Evolutionary conservation across 108 stramenopile species (phyloP), one percentile per base, ranked within the genome.

Genomic region (Cyclostephanos tholiformis): DNA sequence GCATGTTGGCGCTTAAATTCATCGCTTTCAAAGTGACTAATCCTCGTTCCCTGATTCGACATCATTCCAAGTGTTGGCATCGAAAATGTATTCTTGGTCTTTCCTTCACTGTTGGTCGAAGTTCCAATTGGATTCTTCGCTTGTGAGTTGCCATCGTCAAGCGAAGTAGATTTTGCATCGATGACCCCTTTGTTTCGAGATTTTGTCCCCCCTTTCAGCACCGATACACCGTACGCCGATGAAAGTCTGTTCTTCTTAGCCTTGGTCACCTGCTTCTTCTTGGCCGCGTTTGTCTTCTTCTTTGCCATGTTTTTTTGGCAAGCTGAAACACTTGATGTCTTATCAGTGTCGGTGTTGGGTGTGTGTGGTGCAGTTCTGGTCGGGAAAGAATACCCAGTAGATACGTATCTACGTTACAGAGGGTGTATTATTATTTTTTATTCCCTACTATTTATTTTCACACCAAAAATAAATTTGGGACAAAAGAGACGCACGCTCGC

Each of bases 241-340:
- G 79, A 80, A 16, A 80, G 66, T 23, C 63, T 72, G 39, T 73
- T 66, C 52, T 38, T 74, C 72, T 79, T 79, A 6, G 71, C 71
- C n/a, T n/a, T n/a, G n/a, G n/a, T n/a, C 50, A 59, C 67, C 71
- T 74, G 67, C 69, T 80, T 80, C 39, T 70, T 74, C 79, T 74
- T 80, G 38, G 56, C 62, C 39, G 71, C 49, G 51, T 69, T 74
- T 29, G 69, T 65, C 51, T 73, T 57, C 52, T 80, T 80, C 72
- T 80, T 80, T 50, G 72, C 79, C 79, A 80, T 80, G 44, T 25
- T 60, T 58, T 43, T 14, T 10, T n/a, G n/a, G n/a, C n/a, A n/a
- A 25, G 38, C 64, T 26, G 53, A 55, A 10, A n/a, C n/a, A n/a
- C n/a, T n/a, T n/a, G n/a, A n/a, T n/a, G n/a, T n/a, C n/a, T n/a